Base-by-base conservation (phyloP, 2,329 filamentous ascomycete species). In the Sclerotiophoma versabilis region DNA sequence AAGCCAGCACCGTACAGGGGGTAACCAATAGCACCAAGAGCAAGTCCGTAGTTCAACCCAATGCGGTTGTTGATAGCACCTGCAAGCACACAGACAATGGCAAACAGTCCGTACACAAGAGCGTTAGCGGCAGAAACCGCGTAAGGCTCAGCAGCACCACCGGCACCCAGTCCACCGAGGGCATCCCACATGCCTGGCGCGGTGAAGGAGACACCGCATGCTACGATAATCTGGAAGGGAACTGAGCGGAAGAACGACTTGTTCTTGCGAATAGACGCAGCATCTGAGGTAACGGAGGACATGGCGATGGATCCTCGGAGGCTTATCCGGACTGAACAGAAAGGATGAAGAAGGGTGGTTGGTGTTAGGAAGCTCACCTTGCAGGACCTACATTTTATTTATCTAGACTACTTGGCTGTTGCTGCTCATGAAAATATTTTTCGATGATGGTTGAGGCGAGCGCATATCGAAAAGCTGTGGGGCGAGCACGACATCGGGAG, bases 21-120 rank as follows among this genome's bases (percentile, higher is more conserved):
- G 36, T 77, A 78, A 2, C 76, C 76, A 9, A 77, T 69, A 0
- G 79, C 75, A 8, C 79, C 80, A 3, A 81, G 52, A 4, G 76
- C 74, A 3, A 79, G 59, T 14, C 69, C 69, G 32, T 70, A 73
- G 27, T 63, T 68, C 17, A 72, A 49, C 10, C 68, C 69, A 25
- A 75, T 75, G 19, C 71, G 70, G 47, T 75, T 74, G 59, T 74
- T 75, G 61, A 75, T 74, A 6, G 71, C 73, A 25, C 73, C 73
- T 2, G 70, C 70, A 23, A 64, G 60, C 0, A 69, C 69, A 42
- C 70, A 73, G 11, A 72, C 67, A 17, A 73, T 37, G 15, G 69
- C 59, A 32, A 73, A 72, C 27, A 73, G 65, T 15, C 70, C 70
- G 48, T 73, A 73, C 0, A 72, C 66, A 17, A 73, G 53, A 0